Percentiles rank a stretch among this genome's conserved stretches.
phyloP scores from a whole-genome alignment of 1,284 basidiomycete genomes.

The Trichosporon asahii region DNA sequence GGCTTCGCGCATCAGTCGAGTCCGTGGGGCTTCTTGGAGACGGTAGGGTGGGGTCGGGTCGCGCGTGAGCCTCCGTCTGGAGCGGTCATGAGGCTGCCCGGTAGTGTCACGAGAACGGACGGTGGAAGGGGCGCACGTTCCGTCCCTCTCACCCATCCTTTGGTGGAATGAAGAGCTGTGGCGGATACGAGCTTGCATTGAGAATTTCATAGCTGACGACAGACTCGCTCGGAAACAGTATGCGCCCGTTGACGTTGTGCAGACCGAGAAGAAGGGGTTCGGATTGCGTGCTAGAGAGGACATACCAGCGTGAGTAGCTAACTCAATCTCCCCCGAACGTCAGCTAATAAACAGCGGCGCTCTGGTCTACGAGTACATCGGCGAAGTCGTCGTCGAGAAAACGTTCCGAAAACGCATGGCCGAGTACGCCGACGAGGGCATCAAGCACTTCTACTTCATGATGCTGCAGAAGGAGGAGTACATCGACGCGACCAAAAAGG shows the following conservation, averaged over 20 bases:
- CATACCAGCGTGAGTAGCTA: conserved; percentile 64
- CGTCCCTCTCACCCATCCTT: background rate
- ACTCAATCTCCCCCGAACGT: background rate
- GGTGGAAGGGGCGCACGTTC: background rate
- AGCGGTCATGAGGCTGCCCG: no score
- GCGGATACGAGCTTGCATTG: background rate
- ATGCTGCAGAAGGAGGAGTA: conserved; percentile 99
- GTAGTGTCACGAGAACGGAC: background rate
- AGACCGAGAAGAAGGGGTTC: conserved; percentile 93
- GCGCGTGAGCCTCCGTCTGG: no score
- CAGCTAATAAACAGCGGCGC: conserved; percentile 62
- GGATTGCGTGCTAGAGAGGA: conserved; percentile 75
- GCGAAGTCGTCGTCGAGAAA: conserved; percentile 85
- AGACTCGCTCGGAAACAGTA: conserved; percentile 87
- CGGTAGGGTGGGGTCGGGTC: background rate
- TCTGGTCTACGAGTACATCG: conserved; percentile 97
- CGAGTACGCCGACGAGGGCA: conserved; percentile 87
- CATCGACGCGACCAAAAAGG: conserved; percentile 96
- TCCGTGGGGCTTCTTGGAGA: no score
- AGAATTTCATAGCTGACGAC: conserved; percentile 18
- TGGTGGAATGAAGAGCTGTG: no score
- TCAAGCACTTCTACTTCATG: conserved; percentile 99
- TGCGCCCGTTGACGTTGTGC: conserved; percentile 81
- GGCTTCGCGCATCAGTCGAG: no score
- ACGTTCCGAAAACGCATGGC: conserved; percentile 93